Conservation (phyloP, 169 alveolate species). For the Theileria annulata region DNA sequence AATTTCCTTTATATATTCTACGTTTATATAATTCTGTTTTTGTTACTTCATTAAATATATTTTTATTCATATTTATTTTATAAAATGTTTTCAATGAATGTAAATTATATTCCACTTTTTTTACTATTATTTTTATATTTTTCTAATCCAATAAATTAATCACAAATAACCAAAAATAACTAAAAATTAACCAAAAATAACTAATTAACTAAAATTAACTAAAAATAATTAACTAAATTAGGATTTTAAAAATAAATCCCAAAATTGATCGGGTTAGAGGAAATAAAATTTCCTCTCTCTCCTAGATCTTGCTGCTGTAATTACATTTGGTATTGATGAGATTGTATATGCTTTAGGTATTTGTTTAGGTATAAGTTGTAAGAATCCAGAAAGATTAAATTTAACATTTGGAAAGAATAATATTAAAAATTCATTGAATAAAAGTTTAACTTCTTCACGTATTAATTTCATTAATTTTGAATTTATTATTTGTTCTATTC, state of each 20-base stretch:
- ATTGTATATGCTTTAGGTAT: conserved; percentile 78
- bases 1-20: conserved; percentile 58
- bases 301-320: too few relatives aligned
- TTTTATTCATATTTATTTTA: not conserved
- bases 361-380: conserved; percentile 77
- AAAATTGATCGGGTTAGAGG: too few relatives aligned
- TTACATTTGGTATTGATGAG: conserved; percentile 76
- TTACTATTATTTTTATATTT: conserved; percentile 32
- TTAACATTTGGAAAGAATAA: conserved; percentile 68
- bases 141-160: too few relatives aligned
- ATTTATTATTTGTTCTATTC: conserved; percentile 45
- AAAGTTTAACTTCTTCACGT: conserved; percentile 68
- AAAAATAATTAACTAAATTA: too few relatives aligned
- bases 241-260: too few relatives aligned
- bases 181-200: not conserved
- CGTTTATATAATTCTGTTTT: conserved; percentile 1
- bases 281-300: too few relatives aligned
- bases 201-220: not conserved
- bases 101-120: conserved; percentile 4
- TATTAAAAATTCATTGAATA: conserved; percentile 72
- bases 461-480: conserved; percentile 38
- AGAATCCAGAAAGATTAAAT: conserved; percentile 76
- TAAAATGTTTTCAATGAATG: conserved; percentile 46
- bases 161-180: not conserved
- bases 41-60: not conserved